Evolutionary conservation across 2,329 filamentous ascomycete species (phyloP).

Genomic region (Beauveria asiatica): DNA sequence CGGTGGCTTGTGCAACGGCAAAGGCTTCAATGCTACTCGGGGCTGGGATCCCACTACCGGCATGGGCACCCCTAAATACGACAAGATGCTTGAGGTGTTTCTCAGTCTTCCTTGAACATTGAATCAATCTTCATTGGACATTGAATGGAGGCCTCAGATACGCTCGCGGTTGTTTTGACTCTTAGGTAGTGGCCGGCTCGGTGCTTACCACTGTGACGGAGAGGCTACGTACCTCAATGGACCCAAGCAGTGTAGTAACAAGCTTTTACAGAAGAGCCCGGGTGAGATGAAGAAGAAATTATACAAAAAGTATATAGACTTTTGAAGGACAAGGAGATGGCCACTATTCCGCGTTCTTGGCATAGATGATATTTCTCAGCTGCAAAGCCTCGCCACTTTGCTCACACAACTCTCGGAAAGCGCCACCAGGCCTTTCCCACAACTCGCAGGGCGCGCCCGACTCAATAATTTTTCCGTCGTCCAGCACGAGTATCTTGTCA

Average conservation of each 20-base stretch:
- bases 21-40: not conserved
- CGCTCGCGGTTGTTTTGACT: too few species aligned
- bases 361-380: not conserved
- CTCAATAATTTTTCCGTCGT: conserved; percentile 46
- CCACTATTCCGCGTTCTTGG: too few species aligned
- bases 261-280: too few species aligned
- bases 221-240: too few species aligned
- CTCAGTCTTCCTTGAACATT: conserved; percentile 9
- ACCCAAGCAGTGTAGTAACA: too few species aligned
- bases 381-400: conserved; percentile 1
- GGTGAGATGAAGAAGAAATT: too few species aligned
- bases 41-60: conserved; percentile 12
- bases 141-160: not conserved
- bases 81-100: not conserved
- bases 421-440: conserved; percentile 31
- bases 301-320: not conserved
- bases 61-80: conserved; percentile 10
- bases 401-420: conserved; percentile 2
- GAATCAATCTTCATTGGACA: conserved; percentile 10
- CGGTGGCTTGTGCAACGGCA: not conserved
- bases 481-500: conserved; percentile 55
- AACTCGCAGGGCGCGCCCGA: conserved; percentile 50
- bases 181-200: too few species aligned
- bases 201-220: too few species aligned
- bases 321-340: too few species aligned